Evolutionary conservation across 2,329 filamentous ascomycete species (phyloP).

Genomic region (Geosmithia flava): DNA sequence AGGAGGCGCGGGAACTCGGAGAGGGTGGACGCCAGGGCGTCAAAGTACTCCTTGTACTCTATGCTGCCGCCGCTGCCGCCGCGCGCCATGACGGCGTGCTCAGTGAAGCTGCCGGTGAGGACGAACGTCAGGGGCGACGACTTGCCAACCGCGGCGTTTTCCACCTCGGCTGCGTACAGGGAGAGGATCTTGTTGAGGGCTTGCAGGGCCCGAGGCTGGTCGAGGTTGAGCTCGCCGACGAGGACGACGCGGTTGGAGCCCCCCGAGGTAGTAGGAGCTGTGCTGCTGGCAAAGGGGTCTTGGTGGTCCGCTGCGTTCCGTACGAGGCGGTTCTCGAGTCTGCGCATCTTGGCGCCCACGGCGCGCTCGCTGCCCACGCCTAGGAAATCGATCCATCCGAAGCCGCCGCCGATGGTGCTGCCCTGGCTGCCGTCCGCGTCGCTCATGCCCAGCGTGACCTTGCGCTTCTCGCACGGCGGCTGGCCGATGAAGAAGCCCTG

Average conservation of each 20-base stretch:
- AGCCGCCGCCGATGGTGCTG: constrained; percentile 62
- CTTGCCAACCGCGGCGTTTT: constrained; percentile 21
- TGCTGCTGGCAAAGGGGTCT: constrained; percentile 14
- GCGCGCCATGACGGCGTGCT: constrained; percentile 51
- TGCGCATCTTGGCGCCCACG: constrained; percentile 70
- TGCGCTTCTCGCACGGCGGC: constrained; percentile 78
- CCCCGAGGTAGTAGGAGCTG: constrained; percentile 24
- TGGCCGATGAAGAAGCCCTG: constrained; percentile 84
- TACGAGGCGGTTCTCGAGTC: constrained; percentile 59
- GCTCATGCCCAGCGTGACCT: constrained; percentile 62
- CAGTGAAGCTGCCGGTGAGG: constrained; percentile 73
- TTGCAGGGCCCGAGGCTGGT: constrained; percentile 68
- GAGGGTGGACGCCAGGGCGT: constrained; percentile 70
- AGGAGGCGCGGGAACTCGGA: constrained; percentile 75
- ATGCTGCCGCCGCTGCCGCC: constrained; percentile 71
- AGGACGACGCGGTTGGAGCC: constrained; percentile 48
- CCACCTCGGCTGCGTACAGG: constrained; percentile 54
- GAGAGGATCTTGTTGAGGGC: constrained; percentile 70
- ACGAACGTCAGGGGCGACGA: constrained; percentile 64
- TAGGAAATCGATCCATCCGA: constrained; percentile 95
- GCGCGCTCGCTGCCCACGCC: constrained; percentile 84
- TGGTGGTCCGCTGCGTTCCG: constrained; percentile 9
- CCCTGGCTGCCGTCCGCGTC: constrained; percentile 42
- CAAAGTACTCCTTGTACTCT: constrained; percentile 94
- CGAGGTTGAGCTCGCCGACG: constrained; percentile 75